phyloP scores from a whole-genome alignment of 2,329 filamentous ascomycete species.

The Colletotrichum sp. region DNA sequence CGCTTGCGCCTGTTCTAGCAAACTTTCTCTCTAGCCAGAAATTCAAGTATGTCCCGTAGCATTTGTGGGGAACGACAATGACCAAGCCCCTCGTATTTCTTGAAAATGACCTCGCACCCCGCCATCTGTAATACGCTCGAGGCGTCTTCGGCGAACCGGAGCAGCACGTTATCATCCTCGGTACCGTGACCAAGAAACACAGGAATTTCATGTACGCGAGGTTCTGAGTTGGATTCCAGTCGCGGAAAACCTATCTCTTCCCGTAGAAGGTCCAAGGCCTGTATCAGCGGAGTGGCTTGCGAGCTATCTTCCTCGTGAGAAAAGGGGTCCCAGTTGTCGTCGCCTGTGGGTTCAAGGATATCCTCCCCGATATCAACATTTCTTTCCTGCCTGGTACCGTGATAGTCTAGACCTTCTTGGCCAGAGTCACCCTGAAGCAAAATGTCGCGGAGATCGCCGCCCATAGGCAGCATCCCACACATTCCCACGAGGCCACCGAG shows the following conservation, averaged over 20 bases:
- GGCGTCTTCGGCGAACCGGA: conserved; percentile 38
- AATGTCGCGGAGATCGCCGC: conserved; percentile 29
- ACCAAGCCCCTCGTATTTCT: conserved; percentile 43
- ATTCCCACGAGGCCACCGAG: conserved; percentile 46
- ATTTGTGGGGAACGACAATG: conserved; percentile 51
- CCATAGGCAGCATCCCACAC: conserved; percentile 51
- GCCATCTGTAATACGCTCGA: conserved; percentile 36
- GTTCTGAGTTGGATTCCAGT: not conserved
- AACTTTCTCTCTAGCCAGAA: conserved; percentile 28
- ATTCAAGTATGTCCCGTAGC: conserved; percentile 37
- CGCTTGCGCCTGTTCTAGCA: not conserved
- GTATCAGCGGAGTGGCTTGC: not conserved
- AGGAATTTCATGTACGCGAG: conserved; percentile 34
- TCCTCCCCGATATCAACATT: not conserved
- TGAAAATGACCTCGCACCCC: conserved; percentile 38
- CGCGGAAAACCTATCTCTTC: not conserved
- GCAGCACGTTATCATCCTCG: conserved; percentile 45
- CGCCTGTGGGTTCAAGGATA: not conserved
- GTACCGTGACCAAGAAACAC: conserved; percentile 51
- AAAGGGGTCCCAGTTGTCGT: not conserved
- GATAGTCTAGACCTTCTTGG: not conserved
- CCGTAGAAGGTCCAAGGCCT: not conserved
- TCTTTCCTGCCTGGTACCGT: not conserved
- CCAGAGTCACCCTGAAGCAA: not conserved
- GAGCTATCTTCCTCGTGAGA: not conserved